Percentiles rank a stretch among this genome's conserved stretches.
Conservation (phyloP, 108 stramenopile genomes). For the Cyclotella distinguenda region DNA sequence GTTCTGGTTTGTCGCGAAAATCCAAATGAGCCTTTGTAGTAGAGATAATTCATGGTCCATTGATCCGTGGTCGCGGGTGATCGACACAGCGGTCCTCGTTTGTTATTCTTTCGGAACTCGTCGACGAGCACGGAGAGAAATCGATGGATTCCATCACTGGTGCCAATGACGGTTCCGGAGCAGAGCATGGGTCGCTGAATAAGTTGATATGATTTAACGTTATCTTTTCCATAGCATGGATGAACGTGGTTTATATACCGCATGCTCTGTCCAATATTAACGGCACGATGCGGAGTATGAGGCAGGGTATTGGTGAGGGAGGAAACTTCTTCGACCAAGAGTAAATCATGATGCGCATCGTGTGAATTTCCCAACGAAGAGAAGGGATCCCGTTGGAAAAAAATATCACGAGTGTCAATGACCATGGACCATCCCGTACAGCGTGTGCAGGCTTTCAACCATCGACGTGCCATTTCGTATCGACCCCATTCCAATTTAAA, state of each 20-base stretch:
- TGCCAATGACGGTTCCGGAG: slow-evolving; percentile 75
- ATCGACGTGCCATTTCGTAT: slow-evolving; percentile 66
- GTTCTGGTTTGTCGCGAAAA: slow-evolving; percentile 25
- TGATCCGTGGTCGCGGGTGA: slow-evolving; percentile 65
- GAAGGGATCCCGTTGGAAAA: slow-evolving; percentile 80
- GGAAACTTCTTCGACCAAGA: slow-evolving; percentile 64
- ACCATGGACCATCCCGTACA: slow-evolving; percentile 77
- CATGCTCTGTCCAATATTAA: slow-evolving; percentile 29
- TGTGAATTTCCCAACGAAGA: slow-evolving; percentile 46
- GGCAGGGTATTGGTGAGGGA: slow-evolving; percentile 48
- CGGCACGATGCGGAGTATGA: slow-evolving; percentile 22
- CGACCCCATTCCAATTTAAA: slow-evolving; percentile 75
- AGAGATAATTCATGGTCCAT: slow-evolving; percentile 79
- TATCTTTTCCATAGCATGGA: slow-evolving; percentile 40
- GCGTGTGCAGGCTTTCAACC: slow-evolving; percentile 55
- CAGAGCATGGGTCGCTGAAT: slow-evolving; percentile 72
- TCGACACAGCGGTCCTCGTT: slow-evolving; percentile 46
- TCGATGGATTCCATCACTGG: slow-evolving; percentile 58
- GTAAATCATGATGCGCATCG: slow-evolving; percentile 52
- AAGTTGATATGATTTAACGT: slow-evolving; percentile 46
- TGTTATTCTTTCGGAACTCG: slow-evolving; percentile 60
- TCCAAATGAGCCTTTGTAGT: slow-evolving; percentile 57
- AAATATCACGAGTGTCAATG: slow-evolving; percentile 67
- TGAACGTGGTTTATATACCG: slow-evolving; percentile 17
- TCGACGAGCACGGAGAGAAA: slow-evolving; percentile 64